Evolutionary conservation across 768 basidiomycete species (phyloP), one percentile per base, ranked within the genome.

Genomic region (Austroboletus festivus): DNA sequence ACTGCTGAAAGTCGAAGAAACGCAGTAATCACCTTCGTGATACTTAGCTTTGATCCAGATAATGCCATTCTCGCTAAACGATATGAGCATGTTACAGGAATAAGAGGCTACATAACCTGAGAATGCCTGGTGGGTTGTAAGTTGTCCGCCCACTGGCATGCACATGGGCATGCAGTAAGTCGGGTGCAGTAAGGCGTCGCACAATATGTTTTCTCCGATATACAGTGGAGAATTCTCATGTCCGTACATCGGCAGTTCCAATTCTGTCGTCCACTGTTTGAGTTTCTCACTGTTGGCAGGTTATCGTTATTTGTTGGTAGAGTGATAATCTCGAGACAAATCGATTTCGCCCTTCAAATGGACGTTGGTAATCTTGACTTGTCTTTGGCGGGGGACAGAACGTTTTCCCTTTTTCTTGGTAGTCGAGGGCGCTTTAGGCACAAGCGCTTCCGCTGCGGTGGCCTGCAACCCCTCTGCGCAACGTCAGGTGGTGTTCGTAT

Each of bases 311-410:
- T 59, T 64, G 33, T 23, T 39, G 21, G 53, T 6, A 5, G 62
- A 56, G 42, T 75, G 71, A 64, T 81, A 90, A 60, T 92, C 89
- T 53, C 79, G 80, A 38, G 85, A 83, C 42, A 95, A 68, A 68
- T 95, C 93, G 72, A 96, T 86, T 59, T 86, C 83, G 18, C 83
- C 87, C 61, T 81, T 88, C 65, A 93, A 69, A 73, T 95, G 93
- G 3, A 86, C 83, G 59, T 95, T 96, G 33, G 91, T 94, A 57
- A 95, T 83, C 58, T 89, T 82, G 47, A 82, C 81, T 60, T 84
- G 84, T 41, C 93, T 79, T 61, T 88, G 85, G 16, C 83, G 74
- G 41, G 81, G 80, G 28, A 79, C 86, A 12, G 82, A 75, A 42
- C 87, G 85, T 57, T 86, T 87, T 56, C 89, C 89, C 59, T 87